Evolutionary conservation across 1,284 basidiomycete species (phyloP), one percentile per base, ranked within the genome.

Genomic region (Schizophyllum amplum): DNA sequence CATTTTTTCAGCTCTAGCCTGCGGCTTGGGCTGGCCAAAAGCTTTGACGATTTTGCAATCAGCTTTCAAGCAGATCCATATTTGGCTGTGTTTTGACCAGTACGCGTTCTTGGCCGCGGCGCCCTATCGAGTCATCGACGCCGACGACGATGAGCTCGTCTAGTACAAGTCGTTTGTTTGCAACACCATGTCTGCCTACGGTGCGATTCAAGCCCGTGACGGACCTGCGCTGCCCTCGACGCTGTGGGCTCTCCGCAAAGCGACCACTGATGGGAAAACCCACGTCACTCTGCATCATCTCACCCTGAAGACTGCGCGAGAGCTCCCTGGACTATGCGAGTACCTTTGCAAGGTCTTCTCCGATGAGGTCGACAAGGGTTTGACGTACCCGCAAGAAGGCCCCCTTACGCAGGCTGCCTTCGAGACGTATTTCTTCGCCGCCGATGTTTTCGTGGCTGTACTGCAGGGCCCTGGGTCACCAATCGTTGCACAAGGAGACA

Each of bases 301-400:
- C 49, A 82, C 77, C 11, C 75, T 80, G 9, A 63, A 74, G 4
- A 71, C 74, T 7, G 81, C 84, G 1, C 61, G 68, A 46, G 58
- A 60, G 13, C 61, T 74, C 17, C 65, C 72, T 1, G 83, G 80
- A 21, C 72, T 94, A 27, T 66, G 87, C 55, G 75, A 81, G 27
- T 80, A 86, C 65, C 75, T 92, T n/a, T 75, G 81, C 60, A 60
- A 63, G 47, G 72, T 84, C 22, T 93, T 94, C 69, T 81, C 82
- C n/a, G 75, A 77, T 54, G 90, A 90, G 65, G 75, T 96, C 11
- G 84, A 83, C 53, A 78, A 82, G 65, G 93, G 94, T 0, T 69
- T 75, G 62, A 92, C 92, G 4, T 95, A 95, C 69, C 92, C 93
- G 0, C 92, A 94, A 67, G 88, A 92, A 74, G 68, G 75, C 66